Evolutionary conservation across 2,329 filamentous ascomycete genomes (phyloP).

Genomic region (Hymenoscyphus albidus): DNA sequence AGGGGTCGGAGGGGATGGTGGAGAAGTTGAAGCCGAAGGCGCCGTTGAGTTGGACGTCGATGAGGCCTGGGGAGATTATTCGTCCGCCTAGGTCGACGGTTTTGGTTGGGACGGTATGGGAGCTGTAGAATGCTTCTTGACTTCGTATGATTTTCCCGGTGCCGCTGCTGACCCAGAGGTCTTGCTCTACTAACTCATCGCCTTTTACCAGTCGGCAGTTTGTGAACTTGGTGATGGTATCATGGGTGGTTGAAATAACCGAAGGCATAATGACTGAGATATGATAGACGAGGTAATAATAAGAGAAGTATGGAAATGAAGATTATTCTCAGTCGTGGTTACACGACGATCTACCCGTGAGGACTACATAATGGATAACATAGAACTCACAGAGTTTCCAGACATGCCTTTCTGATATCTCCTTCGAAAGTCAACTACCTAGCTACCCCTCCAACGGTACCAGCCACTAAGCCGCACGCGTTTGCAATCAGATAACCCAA

Average conservation of each 20-base stretch:
- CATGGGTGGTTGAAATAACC: conserved; percentile 40
- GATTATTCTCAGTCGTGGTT: conserved; percentile 8
- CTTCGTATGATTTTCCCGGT: conserved; percentile 79
- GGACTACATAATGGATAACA: conserved; percentile 28
- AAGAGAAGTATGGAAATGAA: not conserved
- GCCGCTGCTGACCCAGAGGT: conserved; percentile 82
- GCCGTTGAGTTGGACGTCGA: conserved; percentile 89
- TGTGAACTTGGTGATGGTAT: conserved; percentile 77
- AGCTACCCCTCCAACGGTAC: not conserved
- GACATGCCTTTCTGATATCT: conserved; percentile 20
- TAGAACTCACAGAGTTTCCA: conserved; percentile 13
- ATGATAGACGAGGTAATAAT: not conserved
- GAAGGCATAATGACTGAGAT: conserved; percentile 33
- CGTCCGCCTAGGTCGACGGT: conserved; percentile 77
- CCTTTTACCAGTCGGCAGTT: conserved; percentile 77
- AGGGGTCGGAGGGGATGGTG: conserved; percentile 63
- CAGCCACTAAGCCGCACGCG: conserved; percentile 7
- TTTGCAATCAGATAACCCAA: not conserved
- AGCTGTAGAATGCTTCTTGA: conserved; percentile 64
- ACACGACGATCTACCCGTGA: conserved; percentile 18
- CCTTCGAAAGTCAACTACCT: not conserved
- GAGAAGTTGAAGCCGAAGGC: conserved; percentile 94
- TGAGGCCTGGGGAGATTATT: conserved; percentile 80
- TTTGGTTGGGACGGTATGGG: conserved; percentile 65
- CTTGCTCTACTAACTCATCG: conserved; percentile 63